phyloP scores from a whole-genome alignment of 331 rosid genomes.

The Quercus lobata region DNA sequence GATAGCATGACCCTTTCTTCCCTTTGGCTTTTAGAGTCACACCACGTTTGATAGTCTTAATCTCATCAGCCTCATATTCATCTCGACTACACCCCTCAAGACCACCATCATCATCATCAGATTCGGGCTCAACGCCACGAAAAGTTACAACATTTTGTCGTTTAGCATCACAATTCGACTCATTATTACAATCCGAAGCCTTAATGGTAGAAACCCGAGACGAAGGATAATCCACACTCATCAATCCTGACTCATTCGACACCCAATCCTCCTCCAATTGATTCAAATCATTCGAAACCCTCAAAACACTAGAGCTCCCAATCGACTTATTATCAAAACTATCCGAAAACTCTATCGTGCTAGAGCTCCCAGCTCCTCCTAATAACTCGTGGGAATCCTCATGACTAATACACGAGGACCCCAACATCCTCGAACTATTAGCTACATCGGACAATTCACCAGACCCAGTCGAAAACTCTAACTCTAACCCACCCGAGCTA shows the following conservation, averaged over 20 bases:
- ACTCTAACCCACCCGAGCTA: constrained; percentile 65
- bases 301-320: constrained; percentile 38
- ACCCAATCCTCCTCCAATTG: constrained; percentile 63
- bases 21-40: constrained; percentile 54
- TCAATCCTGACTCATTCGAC: constrained; percentile 65
- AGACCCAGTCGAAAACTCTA: constrained; percentile 75
- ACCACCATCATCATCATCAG: constrained; percentile 42
- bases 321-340: constrained; percentile 53
- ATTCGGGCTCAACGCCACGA: constrained; percentile 50
- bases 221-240: constrained; percentile 78
- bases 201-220: constrained; percentile 81
- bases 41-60: constrained; percentile 38
- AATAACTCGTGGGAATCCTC: constrained; percentile 54
- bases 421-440: constrained; percentile 41
- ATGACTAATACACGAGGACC: constrained; percentile 40
- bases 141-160: constrained; percentile 60
- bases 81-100: constrained; percentile 49
- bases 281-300: constrained; percentile 43
- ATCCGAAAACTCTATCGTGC: constrained; percentile 52
- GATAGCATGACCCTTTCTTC: constrained; percentile 79
- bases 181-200: constrained; percentile 44
- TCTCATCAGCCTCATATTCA: constrained; percentile 43
- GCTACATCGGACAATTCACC: constrained; percentile 65
- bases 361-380: constrained; percentile 46
- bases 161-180: constrained; percentile 32